Evolutionary conservation across 163 green algal species (phyloP), one percentile per base, ranked within the genome.

Genomic region (Prototheca wickerhamii): DNA sequence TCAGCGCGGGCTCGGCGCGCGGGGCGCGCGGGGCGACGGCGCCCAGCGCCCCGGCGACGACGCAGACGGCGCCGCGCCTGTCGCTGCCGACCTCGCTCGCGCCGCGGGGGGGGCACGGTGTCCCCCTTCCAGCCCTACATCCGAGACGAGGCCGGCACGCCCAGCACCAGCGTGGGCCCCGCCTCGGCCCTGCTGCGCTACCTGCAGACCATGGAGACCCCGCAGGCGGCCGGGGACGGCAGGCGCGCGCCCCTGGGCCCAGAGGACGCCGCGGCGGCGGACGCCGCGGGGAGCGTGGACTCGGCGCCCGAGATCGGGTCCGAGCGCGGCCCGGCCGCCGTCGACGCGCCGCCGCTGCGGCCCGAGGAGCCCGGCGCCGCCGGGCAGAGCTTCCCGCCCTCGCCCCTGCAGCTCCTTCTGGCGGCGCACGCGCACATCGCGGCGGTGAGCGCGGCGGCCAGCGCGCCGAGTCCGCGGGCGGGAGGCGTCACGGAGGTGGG

Each of bases 151-250:
- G 23, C 46, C 20, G 12, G 15, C 46, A 54, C 46, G 46, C 46
- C 46, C 46, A 54, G 12, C 40, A 15, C 40, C 40, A 18, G 46
- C 46, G 46, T 12, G 12, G 46, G 46, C 20, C 46, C 46, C 12
- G 46, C 46, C 20, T 30, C 46, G 5, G 46, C 46, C 46, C 46
- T 54, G 46, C 46, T 54, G 46, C 46, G 46, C 46, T 54, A 54
- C 46, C 46, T 54, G 20, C 46, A 54, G 46, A 54, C 46, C 20
- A 25, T 54, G 46, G 46, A 54, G 46, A 10, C 23, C 20, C 12
- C 23, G 46, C 40, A 49, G 40, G 40, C 40, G 15, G 40, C 40
- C 15, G 40, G 12, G 12, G 15, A 15, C 40, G 40, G 40, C 40
- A 54, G 46, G 15, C 15, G n/a, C 15, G 46, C n/a, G n/a, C n/a